Evolutionary conservation across 1,284 basidiomycete genomes (phyloP), one percentile per base, ranked within the genome.

Genomic region (Sporisorium graminicola): DNA sequence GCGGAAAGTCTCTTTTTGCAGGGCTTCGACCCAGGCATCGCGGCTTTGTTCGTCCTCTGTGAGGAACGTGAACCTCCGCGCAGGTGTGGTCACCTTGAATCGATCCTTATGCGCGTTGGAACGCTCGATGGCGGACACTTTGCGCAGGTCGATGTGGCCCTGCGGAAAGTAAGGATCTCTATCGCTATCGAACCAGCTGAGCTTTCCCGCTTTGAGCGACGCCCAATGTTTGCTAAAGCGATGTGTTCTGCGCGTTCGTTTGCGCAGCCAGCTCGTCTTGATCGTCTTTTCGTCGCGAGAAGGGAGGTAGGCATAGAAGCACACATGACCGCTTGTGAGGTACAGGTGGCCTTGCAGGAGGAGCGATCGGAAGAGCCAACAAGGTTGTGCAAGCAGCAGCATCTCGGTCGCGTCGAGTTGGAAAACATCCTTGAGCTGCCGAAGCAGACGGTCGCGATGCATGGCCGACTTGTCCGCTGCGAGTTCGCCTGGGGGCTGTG

Each of bases 111-210:
- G 14, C 90, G 94, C 91, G 20, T 90, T 89, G 14, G 89, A 85
- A 1, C 92, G 87, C 68, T 98, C 95, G 82, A 95, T 94, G 24
- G 91, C 91, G 40, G 93, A 92, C 3, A 93, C 93, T 86, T 98
- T 97, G 72, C 95, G 93, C 33, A 99, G 88, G 80, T 97, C 94
- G 35, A 97, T 90, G 65, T 97, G 95, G 24, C 95, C 96, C 76
- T 95, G 93, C 8, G 95, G 94, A 86, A 99, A 98, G 87, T 98
- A 99, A 0, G 94, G 95, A 79, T 98, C 94, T 91, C 94, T 75
- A 33, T 78, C 63, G 52, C 67, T 79, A 29, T 79, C 80, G 65
- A 71, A 81, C 81, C 81, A 82, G 66, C 79, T 81, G 22, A 82
- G 68, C 54, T 74, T 66, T 44, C 77, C 66, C 7, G 66, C 77